phyloP scores from a whole-genome alignment of 352 stramenopile species.

The Pythium graminicola region DNA sequence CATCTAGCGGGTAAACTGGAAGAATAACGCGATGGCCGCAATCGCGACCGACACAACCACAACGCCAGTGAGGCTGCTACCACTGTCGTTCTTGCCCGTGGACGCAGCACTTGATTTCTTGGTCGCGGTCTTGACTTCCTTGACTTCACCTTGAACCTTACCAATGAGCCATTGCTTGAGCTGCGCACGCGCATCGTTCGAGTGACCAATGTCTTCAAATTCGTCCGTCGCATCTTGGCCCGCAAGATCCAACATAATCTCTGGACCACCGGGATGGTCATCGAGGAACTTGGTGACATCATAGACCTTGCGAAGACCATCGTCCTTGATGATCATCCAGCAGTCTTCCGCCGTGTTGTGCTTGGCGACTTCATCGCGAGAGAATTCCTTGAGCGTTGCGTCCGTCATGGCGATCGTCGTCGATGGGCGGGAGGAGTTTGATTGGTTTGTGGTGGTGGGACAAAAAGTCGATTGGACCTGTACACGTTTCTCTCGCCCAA shows the following conservation, averaged over 20 bases:
- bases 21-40: constrained; percentile 49
- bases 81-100: constrained; percentile 28
- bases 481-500: constrained; percentile 13
- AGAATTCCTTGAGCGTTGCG: constrained; percentile 77
- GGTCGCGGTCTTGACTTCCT: constrained; percentile 28
- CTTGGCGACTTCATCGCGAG: constrained; percentile 88
- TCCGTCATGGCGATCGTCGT: constrained; percentile 10
- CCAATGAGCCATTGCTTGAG: constrained; percentile 92
- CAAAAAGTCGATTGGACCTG: not conserved
- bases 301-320: constrained; percentile 91
- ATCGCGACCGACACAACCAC: constrained; percentile 43
- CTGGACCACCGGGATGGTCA: constrained; percentile 97
- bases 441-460: constrained; percentile 1
- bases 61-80: constrained; percentile 43
- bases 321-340: constrained; percentile 78
- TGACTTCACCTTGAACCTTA: constrained; percentile 75
- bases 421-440: not conserved
- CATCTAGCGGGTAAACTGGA: constrained; percentile 37
- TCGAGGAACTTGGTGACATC: constrained; percentile 97
- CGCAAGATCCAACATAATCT: constrained; percentile 95
- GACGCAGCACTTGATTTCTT: constrained; percentile 16
- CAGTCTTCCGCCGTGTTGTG: constrained; percentile 77
- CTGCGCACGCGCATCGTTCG: constrained; percentile 91
- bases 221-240: constrained; percentile 90
- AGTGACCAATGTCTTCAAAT: constrained; percentile 98